These are phyloP conservation scores for Penicillium crystallinum DNA, from an alignment of 495 filamentous ascomycete genomes.

Conservation along the genomic window DNA sequence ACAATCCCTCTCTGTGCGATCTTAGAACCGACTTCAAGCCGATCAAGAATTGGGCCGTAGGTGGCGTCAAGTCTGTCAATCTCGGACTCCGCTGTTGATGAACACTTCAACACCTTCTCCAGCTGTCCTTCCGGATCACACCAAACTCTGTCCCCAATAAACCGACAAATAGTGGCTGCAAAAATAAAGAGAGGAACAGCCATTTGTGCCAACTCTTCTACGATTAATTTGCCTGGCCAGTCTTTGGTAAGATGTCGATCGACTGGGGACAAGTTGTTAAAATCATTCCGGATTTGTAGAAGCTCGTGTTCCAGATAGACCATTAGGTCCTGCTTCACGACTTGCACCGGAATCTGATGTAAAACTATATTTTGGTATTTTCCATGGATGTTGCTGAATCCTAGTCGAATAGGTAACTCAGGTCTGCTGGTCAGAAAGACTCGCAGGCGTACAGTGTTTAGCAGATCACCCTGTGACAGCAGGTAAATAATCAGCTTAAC, in stretches of 20 bases:
- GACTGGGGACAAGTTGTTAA: too few relatives aligned
- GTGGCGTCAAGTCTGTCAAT: slow-evolving; percentile 25
- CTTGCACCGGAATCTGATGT: slow-evolving; percentile 13
- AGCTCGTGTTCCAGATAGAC: slow-evolving; percentile 24
- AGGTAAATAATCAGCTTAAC: slow-evolving; percentile 19
- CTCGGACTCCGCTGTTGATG: too few relatives aligned
- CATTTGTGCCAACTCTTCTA: background rate
- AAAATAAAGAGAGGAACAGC: slow-evolving; percentile 30
- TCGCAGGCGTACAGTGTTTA: slow-evolving; percentile 4
- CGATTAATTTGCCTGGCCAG: too few relatives aligned
- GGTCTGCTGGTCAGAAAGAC: slow-evolving; percentile 40
- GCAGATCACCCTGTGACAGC: slow-evolving; percentile 8
- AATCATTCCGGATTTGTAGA: slow-evolving; percentile 12
- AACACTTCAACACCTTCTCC: slow-evolving; percentile 7
- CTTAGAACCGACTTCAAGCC: background rate
- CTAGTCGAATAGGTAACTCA: slow-evolving; percentile 36
- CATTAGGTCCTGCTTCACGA: slow-evolving; percentile 26
- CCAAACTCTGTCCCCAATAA: slow-evolving; percentile 15
- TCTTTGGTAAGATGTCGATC: too few relatives aligned
- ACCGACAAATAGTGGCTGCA: slow-evolving; percentile 27
- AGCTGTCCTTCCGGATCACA: slow-evolving; percentile 13
- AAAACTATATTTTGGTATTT: slow-evolving; percentile 7
- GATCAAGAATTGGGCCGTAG: slow-evolving; percentile 25
- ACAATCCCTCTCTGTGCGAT: too few relatives aligned
- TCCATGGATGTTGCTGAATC: slow-evolving; percentile 6